A percentile compares a stretch with the other conserved stretches of the same genome.
These are phyloP conservation scores for Candida xyloterini DNA, from an alignment of 805 yeast species.

Conservation along the genomic window DNA sequence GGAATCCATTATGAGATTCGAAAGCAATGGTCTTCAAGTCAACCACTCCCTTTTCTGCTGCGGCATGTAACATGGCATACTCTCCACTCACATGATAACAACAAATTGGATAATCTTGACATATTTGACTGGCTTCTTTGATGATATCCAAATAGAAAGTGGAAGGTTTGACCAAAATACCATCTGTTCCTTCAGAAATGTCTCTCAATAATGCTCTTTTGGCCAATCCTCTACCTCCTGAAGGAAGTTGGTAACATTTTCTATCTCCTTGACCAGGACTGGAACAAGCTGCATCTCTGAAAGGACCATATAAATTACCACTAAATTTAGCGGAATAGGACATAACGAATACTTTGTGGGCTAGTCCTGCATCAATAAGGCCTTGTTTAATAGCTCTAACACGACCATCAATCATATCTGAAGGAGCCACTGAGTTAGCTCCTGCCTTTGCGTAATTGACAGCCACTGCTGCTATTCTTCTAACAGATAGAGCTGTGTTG, in stretches of 20 bases:
- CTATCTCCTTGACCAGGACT: constrained; percentile 89
- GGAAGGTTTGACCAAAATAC: constrained; percentile 92
- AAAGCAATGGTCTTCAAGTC: constrained; percentile 78
- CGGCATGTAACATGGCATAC: constrained; percentile 97
- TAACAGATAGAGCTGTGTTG: constrained; percentile 69
- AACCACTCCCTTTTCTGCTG: constrained; percentile 91
- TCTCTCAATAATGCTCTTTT: constrained; percentile 88
- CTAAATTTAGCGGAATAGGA: constrained; percentile 93
- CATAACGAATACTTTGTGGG: constrained; percentile 86
- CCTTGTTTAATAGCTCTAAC: constrained; percentile 84
- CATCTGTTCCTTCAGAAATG: constrained; percentile 91
- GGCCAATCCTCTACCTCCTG: constrained; percentile 91
- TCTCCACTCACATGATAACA: constrained; percentile 98
- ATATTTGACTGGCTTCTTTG: constrained; percentile 79
- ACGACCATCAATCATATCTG: constrained; percentile 97
- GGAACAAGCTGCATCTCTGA: constrained; percentile 96
- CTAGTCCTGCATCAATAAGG: constrained; percentile 72
- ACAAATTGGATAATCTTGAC: constrained; percentile 83
- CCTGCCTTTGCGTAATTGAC: constrained; percentile 95
- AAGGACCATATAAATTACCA: constrained; percentile 92
- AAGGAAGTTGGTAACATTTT: constrained; percentile 87
- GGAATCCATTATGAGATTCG: constrained; percentile 86
- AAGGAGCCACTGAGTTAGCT: constrained; percentile 93
- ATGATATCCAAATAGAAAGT: constrained; percentile 92
- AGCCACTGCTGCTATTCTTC: constrained; percentile 90